A percentile compares a stretch with the other conserved stretches of the same genome.
These are phyloP conservation scores for Nitzschia sp. DNA, from an alignment of 108 stramenopile species.

Conservation along the genomic window DNA sequence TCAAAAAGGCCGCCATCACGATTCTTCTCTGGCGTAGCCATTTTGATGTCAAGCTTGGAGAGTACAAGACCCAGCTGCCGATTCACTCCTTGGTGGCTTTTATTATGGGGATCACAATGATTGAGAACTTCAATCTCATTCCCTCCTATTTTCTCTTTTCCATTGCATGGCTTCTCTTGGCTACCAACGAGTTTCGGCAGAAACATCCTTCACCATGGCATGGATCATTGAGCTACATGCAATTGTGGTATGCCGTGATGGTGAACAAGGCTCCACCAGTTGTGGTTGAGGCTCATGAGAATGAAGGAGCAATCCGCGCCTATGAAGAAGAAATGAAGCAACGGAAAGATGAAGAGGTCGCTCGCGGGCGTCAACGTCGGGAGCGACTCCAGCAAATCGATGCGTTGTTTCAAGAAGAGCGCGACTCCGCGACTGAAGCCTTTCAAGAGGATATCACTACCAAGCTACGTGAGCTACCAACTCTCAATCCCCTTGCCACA, in stretches of 20 bases:
- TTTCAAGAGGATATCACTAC: conserved; percentile 3
- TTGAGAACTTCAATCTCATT: conserved; percentile 50
- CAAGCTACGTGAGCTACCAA: neutral
- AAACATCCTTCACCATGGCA: conserved; percentile 33
- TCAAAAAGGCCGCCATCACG: conserved; percentile 40
- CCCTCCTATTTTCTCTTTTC: conserved; percentile 58
- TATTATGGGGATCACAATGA: conserved; percentile 36
- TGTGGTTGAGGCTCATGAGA: conserved; percentile 23
- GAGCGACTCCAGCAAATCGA: conserved; percentile 28
- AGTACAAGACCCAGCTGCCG: conserved; percentile 33
- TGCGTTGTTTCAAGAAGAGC: neutral
- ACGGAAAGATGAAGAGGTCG: conserved; percentile 13
- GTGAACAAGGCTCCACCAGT: conserved; percentile 10
- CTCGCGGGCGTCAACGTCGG: neutral
- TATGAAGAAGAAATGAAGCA: conserved; percentile 15
- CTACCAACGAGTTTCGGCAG: conserved; percentile 27
- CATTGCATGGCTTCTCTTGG: conserved; percentile 36
- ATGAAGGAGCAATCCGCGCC: conserved; percentile 21
- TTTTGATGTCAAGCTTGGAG: conserved; percentile 5
- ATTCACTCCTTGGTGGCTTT: conserved; percentile 52
- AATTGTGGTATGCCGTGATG: conserved; percentile 24
- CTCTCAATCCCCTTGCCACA: conserved; percentile 16
- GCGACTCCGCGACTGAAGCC: conserved; percentile 9
- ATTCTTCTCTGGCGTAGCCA: conserved; percentile 54
- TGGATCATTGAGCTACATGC: conserved; percentile 5